Base-by-base conservation (phyloP, 352 stramenopile species). In the Elongisporangium anandrum region DNA sequence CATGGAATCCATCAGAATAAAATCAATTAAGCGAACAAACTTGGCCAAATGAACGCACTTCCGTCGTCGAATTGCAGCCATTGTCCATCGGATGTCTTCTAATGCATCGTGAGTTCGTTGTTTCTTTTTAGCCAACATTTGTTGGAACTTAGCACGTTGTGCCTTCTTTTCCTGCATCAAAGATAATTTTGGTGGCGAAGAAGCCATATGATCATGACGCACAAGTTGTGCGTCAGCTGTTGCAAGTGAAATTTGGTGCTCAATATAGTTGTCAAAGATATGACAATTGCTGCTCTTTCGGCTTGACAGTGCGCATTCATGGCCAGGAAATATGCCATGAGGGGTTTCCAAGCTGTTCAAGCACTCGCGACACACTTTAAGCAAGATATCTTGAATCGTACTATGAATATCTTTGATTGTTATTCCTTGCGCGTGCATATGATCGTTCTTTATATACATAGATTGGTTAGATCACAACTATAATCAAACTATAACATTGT, bases 51-150 rank as follows among this genome's bases (percentile, higher is more conserved):
- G 73, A 6, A 59, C 56, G 49, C 83, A 92, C 19, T 77, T 81
- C 5, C 79, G 66, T 0, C 83, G 70, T 41, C 70, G 77, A 17
- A 90, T 88, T 1, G 83, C 80, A 7, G 80, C 83, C 53, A 90
- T 67, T 1, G 80, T 90, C 83, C 83, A 92, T 2, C 75, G 74
- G 56, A 90, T 85, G 24, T 87, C 66, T 24, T 82, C 73, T 17
- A 84, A 17, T 0, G 70, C 62, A 22, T 79, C 64, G n/a, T 62
- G 15, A 21, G 66, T 54, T 16, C 47, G 47, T n/a, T 67, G 59
- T 13, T 63, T 34, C 13, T 69, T 29, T 22, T 65, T 59, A n/a
- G 56, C 51, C 15, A 69, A 19, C 7, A 51, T 60, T 53, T 41
- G 59, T 60, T 69, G 66, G 20, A 69, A 60, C 16, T 65, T 67